phyloP scores from a whole-genome alignment of 495 filamentous ascomycete genomes.

The Neurospora terricola region DNA sequence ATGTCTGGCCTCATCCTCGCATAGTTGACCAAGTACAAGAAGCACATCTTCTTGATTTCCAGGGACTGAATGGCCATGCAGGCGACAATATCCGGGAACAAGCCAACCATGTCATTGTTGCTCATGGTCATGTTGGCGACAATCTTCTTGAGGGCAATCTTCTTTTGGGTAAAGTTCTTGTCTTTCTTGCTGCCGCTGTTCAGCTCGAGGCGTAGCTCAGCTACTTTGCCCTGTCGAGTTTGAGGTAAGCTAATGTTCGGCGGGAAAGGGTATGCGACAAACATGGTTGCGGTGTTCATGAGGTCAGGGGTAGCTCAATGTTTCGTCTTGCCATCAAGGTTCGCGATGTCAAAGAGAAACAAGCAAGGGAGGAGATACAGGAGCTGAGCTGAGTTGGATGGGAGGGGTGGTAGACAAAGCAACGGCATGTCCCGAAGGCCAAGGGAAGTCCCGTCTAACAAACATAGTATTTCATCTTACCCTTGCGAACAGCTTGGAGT shows the following conservation, averaged over 20 bases:
- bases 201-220: conserved; percentile 90
- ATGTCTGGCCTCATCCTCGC: conserved; percentile 89
- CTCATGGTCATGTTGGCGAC: conserved; percentile 99
- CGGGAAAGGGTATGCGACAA: conserved; percentile 36
- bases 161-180: conserved; percentile 94
- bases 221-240: conserved; percentile 83
- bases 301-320: conserved; percentile 19
- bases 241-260: conserved; percentile 28
- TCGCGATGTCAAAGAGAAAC: not conserved
- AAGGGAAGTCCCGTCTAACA: not conserved
- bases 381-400: not conserved
- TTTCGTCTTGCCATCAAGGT: not conserved
- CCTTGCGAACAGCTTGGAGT: conserved; percentile 98
- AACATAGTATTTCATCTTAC: conserved; percentile 50
- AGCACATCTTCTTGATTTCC: conserved; percentile 99
- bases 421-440: not conserved
- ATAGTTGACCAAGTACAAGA: conserved; percentile 95
- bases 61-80: conserved; percentile 91
- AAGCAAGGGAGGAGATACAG: not conserved
- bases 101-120: conserved; percentile 98
- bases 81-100: conserved; percentile 89
- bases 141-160: conserved; percentile 98
- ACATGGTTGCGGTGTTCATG: conserved; percentile 28
- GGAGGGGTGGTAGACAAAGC: not conserved
- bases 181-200: conserved; percentile 93